Evolutionary conservation across 2,329 filamentous ascomycete genomes (phyloP).

Genomic region (Ilyonectria destructans): DNA sequence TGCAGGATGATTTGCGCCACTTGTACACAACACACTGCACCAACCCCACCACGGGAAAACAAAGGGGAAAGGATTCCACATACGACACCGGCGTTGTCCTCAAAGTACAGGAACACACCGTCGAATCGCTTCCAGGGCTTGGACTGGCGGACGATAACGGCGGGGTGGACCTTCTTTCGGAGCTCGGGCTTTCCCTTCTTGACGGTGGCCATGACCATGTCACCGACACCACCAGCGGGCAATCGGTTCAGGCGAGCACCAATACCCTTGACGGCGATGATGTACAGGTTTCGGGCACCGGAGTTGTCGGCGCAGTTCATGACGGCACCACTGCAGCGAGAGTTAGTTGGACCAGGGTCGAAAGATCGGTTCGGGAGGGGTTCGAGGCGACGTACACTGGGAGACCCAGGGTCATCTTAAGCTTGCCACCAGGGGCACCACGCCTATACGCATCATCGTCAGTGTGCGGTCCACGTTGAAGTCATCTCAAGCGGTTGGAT

Average conservation of each 20-base stretch:
- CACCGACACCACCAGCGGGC: constrained; percentile 96
- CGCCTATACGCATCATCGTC: constrained; percentile 67
- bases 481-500: constrained; percentile 21
- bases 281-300: constrained; percentile 98
- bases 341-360: constrained; percentile 42
- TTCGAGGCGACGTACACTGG: constrained; percentile 83
- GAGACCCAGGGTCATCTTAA: constrained; percentile 99
- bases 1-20: neutral
- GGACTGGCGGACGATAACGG: constrained; percentile 98
- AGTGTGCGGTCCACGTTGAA: constrained; percentile 45
- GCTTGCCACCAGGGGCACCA: constrained; percentile 99
- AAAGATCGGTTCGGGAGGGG: constrained; percentile 21
- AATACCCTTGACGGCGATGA: constrained; percentile 99
- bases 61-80: constrained; percentile 60
- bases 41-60: neutral
- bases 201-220: constrained; percentile 99
- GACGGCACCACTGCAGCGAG: constrained; percentile 86
- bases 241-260: constrained; percentile 98
- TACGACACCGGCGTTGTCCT: constrained; percentile 99
- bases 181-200: constrained; percentile 99
- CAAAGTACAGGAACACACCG: constrained; percentile 99
- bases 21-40: constrained; percentile 1
- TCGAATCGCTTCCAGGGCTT: constrained; percentile 99
- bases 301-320: constrained; percentile 99
- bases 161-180: constrained; percentile 99